phyloP scores from a whole-genome alignment of 192 early-diverging fungal genomes.

The Cladochytrium replicatum region DNA sequence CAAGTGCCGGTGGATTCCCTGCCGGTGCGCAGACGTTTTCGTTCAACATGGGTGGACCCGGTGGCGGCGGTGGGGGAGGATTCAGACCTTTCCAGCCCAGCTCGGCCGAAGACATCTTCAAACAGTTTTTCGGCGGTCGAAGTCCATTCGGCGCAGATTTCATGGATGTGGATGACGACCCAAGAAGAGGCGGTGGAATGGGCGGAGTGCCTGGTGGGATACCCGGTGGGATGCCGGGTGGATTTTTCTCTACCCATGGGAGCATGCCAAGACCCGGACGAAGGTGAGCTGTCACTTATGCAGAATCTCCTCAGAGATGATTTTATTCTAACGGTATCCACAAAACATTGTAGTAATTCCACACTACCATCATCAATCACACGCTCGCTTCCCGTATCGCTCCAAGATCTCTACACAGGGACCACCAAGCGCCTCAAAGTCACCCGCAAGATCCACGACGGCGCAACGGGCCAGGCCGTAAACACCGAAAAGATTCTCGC shows the following conservation, averaged over 20 bases:
- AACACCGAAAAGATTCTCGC: constrained; percentile 70
- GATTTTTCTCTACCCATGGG: constrained; percentile 28
- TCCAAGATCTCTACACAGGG: constrained; percentile 89
- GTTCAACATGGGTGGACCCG: constrained; percentile 25
- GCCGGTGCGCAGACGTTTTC: constrained; percentile 61
- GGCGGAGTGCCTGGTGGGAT: constrained; percentile 24
- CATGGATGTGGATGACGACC: constrained; percentile 18
- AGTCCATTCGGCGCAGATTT: constrained; percentile 36
- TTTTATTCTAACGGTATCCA: not conserved
- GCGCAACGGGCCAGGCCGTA: constrained; percentile 26
- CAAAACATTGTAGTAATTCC: constrained; percentile 13
- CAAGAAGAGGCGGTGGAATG: constrained; percentile 24
- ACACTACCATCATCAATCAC: constrained; percentile 36
- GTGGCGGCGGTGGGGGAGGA: constrained; percentile 42
- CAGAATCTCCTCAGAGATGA: constrained; percentile 1
- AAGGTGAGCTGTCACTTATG: not conserved
- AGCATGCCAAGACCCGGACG: constrained; percentile 38
- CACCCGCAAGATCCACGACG: constrained; percentile 47
- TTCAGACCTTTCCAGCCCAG: constrained; percentile 64
- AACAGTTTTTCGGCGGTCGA: constrained; percentile 67
- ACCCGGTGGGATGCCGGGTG: constrained; percentile 32
- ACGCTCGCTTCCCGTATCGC: constrained; percentile 60
- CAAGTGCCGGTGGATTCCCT: constrained; percentile 35
- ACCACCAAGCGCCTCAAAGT: constrained; percentile 89
- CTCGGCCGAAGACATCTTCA: constrained; percentile 86